Conservation (phyloP, 1,284 basidiomycete species). For the Rhodotorula sp. region DNA sequence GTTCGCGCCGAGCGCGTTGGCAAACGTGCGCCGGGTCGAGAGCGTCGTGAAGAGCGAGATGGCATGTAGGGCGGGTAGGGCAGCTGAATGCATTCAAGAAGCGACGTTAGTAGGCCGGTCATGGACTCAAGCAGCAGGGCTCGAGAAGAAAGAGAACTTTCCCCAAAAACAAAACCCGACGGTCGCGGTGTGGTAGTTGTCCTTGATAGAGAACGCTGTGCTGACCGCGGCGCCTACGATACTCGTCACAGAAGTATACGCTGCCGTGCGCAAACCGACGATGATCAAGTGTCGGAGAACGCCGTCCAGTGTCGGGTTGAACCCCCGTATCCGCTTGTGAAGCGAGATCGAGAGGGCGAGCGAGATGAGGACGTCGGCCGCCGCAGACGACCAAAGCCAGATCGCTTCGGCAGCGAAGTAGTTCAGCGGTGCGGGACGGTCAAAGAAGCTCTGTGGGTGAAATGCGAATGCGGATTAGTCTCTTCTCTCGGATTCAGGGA, state of each 20-base stretch:
- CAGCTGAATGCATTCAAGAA: neutral
- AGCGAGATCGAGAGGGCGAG: slow-evolving; percentile 22
- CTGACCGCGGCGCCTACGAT: slow-evolving; percentile 11
- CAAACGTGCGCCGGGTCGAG: slow-evolving; percentile 4
- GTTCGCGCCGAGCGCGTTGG: slow-evolving; percentile 5
- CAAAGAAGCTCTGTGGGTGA: neutral
- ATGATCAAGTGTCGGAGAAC: slow-evolving; percentile 14
- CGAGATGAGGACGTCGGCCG: slow-evolving; percentile 25
- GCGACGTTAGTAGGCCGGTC: neutral
- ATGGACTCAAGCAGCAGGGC: neutral
- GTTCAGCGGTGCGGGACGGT: neutral
- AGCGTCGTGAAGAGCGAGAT: slow-evolving; percentile 31
- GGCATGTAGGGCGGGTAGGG: slow-evolving; percentile 28
- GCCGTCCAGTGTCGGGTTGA: slow-evolving; percentile 20
- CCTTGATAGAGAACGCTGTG: neutral
- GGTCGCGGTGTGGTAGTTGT: neutral
- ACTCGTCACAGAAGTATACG: slow-evolving; percentile 15
- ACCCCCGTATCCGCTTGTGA: slow-evolving; percentile 16
- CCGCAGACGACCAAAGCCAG: slow-evolving; percentile 21
- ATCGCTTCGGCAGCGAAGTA: slow-evolving; percentile 13
- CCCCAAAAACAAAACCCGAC: slow-evolving; percentile 19
- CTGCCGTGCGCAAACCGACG: slow-evolving; percentile 18
- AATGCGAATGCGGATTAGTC: neutral
- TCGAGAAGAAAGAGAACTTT: neutral
- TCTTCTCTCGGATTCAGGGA: neutral